Base-by-base conservation (phyloP, 1,139 yeast species). In the Yamadazyma aaseri region DNA sequence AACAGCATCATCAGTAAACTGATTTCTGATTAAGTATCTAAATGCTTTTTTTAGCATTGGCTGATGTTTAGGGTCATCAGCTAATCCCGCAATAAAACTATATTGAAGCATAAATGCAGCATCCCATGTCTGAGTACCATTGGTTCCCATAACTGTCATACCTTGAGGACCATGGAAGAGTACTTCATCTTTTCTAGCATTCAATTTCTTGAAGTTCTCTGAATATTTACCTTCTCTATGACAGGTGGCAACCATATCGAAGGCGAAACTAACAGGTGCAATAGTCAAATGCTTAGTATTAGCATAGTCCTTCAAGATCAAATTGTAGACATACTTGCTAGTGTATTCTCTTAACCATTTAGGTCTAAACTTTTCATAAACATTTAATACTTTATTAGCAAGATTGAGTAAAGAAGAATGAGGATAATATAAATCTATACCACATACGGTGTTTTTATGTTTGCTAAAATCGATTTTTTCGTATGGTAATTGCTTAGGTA, bases 51-150 rank as follows among this genome's bases (percentile, higher is more conserved):
- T 68, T 15, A 92, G 74, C 47, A 79, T 67, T 3, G 76, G 76
- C 35, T 75, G 77, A 55, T 76, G 87, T 53, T 81, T 79, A 0
- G 86, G 82, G 26, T 71, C 52, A 25, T 81, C 83, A 2, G 86
- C 92, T 20, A 92, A 59, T 0, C 96, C 96, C 0, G 96, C 86
- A 53, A 76, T 67, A 40, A 86, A 81, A 43, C 79, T 74, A 51
- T 87, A 87, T 53, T 94, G 98, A 20, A 92, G 68, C 47, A 86
- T 83, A 60, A 94, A 92, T 0, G 97, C 90, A 14, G 82, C 82
- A 58, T 94, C 99, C 98, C 99, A 94, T 1, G 85, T 90, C 58
- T 94, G 99, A 0, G 87, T 89, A 18, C 99, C 99, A 58, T 94
- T 94, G 1, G 99, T 94, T 7, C 99, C 99, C 86, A 86, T 86